phyloP scores from a whole-genome alignment of 2,329 filamentous ascomycete genomes.

The Arthroderma sp. region DNA sequence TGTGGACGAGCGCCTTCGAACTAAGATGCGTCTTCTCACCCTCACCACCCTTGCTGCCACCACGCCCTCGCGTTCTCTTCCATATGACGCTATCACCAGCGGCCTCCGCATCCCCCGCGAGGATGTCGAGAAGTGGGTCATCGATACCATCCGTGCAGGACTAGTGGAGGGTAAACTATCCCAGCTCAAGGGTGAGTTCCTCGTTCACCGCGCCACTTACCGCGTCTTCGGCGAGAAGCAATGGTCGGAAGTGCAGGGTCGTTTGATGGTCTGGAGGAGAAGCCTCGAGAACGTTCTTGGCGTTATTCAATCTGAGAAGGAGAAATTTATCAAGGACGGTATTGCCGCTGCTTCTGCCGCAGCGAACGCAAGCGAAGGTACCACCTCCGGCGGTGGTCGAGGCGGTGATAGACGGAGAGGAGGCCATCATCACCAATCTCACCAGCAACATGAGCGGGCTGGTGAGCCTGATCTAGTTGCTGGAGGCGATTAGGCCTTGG shows the following conservation, averaged over 20 bases:
- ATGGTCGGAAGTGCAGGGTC: constrained; percentile 85
- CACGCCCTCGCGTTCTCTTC: constrained; percentile 70
- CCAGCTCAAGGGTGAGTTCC: constrained; percentile 82
- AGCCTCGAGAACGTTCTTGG: constrained; percentile 66
- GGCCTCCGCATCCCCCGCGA: constrained; percentile 68
- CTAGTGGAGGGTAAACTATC: constrained; percentile 94
- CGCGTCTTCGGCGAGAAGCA: constrained; percentile 96
- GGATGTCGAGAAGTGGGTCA: constrained; percentile 96
- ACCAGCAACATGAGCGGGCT: constrained; percentile 16
- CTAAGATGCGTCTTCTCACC: constrained; percentile 92
- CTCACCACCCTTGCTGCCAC: constrained; percentile 79
- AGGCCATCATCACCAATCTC: constrained; percentile 16
- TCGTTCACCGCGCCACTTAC: constrained; percentile 92
- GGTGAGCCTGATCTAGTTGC: constrained; percentile 26
- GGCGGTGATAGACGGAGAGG: constrained; percentile 21
- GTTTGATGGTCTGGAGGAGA: constrained; percentile 80
- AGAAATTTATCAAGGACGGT: constrained; percentile 59
- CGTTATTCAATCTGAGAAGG: constrained; percentile 68
- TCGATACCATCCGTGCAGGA: constrained; percentile 90
- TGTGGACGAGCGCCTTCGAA: constrained; percentile 55
- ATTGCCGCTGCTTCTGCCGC: constrained; percentile 48
- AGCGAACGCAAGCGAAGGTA: constrained; percentile 17
- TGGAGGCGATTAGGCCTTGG: constrained; percentile 17
- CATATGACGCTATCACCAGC: constrained; percentile 72
- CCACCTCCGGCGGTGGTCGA: constrained; percentile 16